phyloP scores from a whole-genome alignment of 192 early-diverging fungal species.

The Linnemannia zychae region DNA sequence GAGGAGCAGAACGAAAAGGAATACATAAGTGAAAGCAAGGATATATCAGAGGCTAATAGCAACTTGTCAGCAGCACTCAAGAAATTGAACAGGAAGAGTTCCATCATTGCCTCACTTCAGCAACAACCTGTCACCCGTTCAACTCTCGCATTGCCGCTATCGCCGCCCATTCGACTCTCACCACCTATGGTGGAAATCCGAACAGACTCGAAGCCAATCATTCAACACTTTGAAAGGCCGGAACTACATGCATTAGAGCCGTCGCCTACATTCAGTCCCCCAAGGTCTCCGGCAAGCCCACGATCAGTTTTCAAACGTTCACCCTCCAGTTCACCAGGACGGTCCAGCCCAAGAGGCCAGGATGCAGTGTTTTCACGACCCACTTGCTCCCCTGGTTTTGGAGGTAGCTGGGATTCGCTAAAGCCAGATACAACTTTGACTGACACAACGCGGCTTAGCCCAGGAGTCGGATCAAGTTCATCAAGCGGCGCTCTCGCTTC shows the following conservation, averaged over 20 bases:
- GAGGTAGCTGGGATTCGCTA: not conserved
- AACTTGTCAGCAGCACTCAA: constrained; percentile 13
- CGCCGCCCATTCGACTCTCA: not conserved
- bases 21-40: not conserved
- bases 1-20: constrained; percentile 18
- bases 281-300: constrained; percentile 21
- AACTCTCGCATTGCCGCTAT: constrained; percentile 14
- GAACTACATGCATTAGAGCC: constrained; percentile 22
- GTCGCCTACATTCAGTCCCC: constrained; percentile 14
- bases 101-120: not conserved
- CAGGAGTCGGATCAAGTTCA: not conserved
- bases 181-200: not conserved
- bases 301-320: constrained; percentile 8
- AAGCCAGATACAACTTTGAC: not conserved
- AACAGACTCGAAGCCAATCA: not conserved
- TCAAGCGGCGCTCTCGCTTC: not conserved
- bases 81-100: constrained; percentile 37
- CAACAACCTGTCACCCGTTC: not conserved
- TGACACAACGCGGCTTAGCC: constrained; percentile 14
- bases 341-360: not conserved
- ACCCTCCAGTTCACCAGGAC: constrained; percentile 16
- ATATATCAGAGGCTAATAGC: constrained; percentile 17
- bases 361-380: not conserved
- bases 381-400: not conserved
- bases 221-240: not conserved